These are phyloP conservation scores for Penicillium brevicompactum DNA, from an alignment of 2,329 filamentous ascomycete genomes.

Conservation along the genomic window DNA sequence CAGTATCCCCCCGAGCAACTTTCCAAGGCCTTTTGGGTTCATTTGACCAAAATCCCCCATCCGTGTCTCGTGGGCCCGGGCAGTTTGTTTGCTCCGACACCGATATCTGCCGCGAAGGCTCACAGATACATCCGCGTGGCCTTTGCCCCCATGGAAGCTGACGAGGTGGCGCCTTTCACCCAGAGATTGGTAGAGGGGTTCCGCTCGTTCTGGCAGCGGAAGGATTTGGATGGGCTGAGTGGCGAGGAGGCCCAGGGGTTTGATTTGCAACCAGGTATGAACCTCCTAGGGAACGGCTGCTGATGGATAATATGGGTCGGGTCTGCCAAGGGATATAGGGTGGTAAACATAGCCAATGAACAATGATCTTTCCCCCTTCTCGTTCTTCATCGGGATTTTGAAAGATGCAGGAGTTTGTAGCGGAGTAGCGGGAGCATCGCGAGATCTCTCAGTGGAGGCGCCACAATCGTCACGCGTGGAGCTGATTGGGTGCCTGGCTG, in stretches of 20 bases:
- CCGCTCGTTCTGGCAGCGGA: slow-evolving; percentile 75
- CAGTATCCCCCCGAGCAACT: slow-evolving; percentile 59
- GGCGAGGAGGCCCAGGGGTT: slow-evolving; percentile 18
- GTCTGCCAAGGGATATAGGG: not conserved
- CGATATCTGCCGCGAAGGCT: slow-evolving; percentile 59
- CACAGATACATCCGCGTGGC: slow-evolving; percentile 78
- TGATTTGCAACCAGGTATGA: slow-evolving; percentile 4
- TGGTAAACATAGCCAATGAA: not conserved
- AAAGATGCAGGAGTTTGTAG: too few relatives aligned
- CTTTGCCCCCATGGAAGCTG: slow-evolving; percentile 80
- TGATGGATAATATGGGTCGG: not conserved
- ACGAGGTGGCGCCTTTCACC: slow-evolving; percentile 65
- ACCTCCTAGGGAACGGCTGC: slow-evolving; percentile 14
- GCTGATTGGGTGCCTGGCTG: slow-evolving; percentile 11
- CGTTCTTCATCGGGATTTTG: not conserved
- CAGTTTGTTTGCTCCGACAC: slow-evolving; percentile 69
- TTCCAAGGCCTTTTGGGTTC: slow-evolving; percentile 68
- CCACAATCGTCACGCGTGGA: slow-evolving; percentile 4
- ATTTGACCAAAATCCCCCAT: slow-evolving; percentile 69
- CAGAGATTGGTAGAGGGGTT: slow-evolving; percentile 69
- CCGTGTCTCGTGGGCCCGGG: slow-evolving; percentile 73
- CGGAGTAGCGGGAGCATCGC: too few relatives aligned
- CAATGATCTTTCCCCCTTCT: not conserved
- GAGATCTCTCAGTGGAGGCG: not conserved
- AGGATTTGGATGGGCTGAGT: slow-evolving; percentile 47